These are phyloP conservation scores for Pestalotiopsis fici DNA, from an alignment of 2,329 filamentous ascomycete genomes.

Conservation along the genomic window DNA sequence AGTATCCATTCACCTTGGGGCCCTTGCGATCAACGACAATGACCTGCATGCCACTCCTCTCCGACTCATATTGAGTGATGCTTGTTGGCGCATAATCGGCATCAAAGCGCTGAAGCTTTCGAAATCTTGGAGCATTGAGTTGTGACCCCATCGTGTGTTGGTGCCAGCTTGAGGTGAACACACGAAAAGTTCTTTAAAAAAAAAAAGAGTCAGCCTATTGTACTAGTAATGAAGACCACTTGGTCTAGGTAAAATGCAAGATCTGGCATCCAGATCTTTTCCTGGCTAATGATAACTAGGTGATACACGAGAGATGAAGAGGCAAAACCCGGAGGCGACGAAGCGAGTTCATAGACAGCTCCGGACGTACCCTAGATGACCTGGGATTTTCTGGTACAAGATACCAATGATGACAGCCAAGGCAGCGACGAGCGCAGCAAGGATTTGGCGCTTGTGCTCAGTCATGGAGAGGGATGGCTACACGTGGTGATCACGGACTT, in stretches of 20 bases:
- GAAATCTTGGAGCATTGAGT: constrained; percentile 61
- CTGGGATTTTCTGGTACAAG: not conserved
- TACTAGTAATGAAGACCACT: not conserved
- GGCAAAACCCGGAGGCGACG: not conserved
- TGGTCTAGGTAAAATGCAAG: not conserved
- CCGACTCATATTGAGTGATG: constrained; percentile 95
- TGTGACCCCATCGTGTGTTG: constrained; percentile 54
- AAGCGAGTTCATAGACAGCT: not conserved
- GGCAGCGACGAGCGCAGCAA: constrained; percentile 2
- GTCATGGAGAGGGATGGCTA: not conserved
- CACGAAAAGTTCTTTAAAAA: not conserved
- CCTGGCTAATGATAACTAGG: not conserved
- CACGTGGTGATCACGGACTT: not conserved
- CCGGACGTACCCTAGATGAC: constrained; percentile 8
- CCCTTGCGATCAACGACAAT: constrained; percentile 90
- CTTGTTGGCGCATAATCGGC: constrained; percentile 86
- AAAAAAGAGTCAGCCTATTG: not conserved
- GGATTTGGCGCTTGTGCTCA: not conserved
- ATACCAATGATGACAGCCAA: constrained; percentile 7
- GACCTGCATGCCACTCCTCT: constrained; percentile 91
- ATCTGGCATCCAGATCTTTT: not conserved
- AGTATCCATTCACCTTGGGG: constrained; percentile 94
- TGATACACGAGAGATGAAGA: not conserved
- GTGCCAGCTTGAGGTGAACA: not conserved
- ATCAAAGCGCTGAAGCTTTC: constrained; percentile 80